These are phyloP conservation scores for Chalciporus pseudorubinellus DNA, from an alignment of 768 basidiomycete genomes.

Conservation along the genomic window DNA sequence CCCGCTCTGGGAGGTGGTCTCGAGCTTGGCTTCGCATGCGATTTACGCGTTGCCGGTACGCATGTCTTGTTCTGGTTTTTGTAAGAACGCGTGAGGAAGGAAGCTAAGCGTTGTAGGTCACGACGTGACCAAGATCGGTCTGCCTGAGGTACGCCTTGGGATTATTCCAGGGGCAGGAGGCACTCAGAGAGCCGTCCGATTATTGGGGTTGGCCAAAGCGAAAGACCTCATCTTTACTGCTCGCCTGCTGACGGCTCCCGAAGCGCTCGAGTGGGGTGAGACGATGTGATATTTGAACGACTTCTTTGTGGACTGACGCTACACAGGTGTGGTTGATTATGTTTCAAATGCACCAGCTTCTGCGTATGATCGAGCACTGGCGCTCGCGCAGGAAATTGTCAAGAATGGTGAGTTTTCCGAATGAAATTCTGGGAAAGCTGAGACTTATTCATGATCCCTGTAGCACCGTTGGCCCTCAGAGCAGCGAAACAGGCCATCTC, in stretches of 20 bases:
- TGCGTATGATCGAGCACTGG: slow-evolving; percentile 68
- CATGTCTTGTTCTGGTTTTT: slow-evolving; percentile 2
- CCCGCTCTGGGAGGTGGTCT: slow-evolving; percentile 92
- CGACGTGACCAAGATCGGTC: slow-evolving; percentile 77
- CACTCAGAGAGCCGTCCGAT: slow-evolving; percentile 76
- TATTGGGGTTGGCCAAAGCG: slow-evolving; percentile 76
- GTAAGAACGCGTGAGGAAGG: not conserved
- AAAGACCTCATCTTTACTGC: slow-evolving; percentile 88
- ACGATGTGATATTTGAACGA: slow-evolving; percentile 3
- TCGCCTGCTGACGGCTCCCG: slow-evolving; percentile 57
- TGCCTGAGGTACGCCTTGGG: slow-evolving; percentile 77
- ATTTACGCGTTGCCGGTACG: slow-evolving; percentile 85
- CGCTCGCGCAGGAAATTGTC: slow-evolving; percentile 64
- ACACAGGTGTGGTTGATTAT: slow-evolving; percentile 78
- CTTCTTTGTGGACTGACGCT: not conserved
- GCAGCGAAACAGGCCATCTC: slow-evolving; percentile 87
- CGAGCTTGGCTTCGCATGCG: slow-evolving; percentile 85
- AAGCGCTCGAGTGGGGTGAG: slow-evolving; percentile 72
- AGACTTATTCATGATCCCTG: not conserved
- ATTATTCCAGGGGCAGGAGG: slow-evolving; percentile 93
- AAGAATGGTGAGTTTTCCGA: slow-evolving; percentile 51
- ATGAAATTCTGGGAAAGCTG: not conserved
- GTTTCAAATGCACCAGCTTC: slow-evolving; percentile 57
- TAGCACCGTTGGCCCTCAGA: slow-evolving; percentile 83
- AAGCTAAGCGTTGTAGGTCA: slow-evolving; percentile 40